Percentiles rank a stretch among this genome's conserved stretches.
Conservation (phyloP, 371 early-diverging fungal genomes). For the Mortierella sp. region DNA sequence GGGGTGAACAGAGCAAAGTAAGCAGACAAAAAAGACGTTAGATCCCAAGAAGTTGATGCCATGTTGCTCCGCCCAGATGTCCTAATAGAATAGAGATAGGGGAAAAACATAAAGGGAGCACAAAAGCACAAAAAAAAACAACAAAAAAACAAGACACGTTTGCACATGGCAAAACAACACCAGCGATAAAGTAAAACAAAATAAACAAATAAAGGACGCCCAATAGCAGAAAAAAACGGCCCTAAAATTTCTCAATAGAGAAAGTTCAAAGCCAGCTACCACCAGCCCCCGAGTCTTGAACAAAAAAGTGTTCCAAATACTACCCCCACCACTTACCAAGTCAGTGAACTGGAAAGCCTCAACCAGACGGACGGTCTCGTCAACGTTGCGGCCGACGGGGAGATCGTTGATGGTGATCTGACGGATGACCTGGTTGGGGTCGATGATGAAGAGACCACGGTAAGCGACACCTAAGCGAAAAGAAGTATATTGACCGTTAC, state of each 20-base stretch:
- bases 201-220: not conserved
- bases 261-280: not conserved
- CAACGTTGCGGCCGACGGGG: conserved; percentile 94
- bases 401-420: conserved; percentile 82
- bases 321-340: conserved; percentile 55
- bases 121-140: no score
- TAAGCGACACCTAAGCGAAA: conserved; percentile 45
- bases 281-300: no score
- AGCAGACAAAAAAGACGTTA: conserved; percentile 4
- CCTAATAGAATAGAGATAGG: not conserved
- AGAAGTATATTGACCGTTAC: not conserved
- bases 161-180: not conserved
- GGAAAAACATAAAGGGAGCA: not conserved
- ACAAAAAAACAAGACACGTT: not conserved
- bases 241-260: not conserved
- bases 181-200: no score
- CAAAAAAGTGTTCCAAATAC: no score
- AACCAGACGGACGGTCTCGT: conserved; percentile 94
- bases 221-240: not conserved
- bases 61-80: conserved; percentile 20
- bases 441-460: conserved; percentile 94
- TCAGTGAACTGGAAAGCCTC: conserved; percentile 97
- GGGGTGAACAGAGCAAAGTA: not conserved
- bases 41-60: not conserved
- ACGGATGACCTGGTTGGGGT: conserved; percentile 87